phyloP scores from a whole-genome alignment of 2,329 filamentous ascomycete genomes.

The Paraconiothyrium sp. region DNA sequence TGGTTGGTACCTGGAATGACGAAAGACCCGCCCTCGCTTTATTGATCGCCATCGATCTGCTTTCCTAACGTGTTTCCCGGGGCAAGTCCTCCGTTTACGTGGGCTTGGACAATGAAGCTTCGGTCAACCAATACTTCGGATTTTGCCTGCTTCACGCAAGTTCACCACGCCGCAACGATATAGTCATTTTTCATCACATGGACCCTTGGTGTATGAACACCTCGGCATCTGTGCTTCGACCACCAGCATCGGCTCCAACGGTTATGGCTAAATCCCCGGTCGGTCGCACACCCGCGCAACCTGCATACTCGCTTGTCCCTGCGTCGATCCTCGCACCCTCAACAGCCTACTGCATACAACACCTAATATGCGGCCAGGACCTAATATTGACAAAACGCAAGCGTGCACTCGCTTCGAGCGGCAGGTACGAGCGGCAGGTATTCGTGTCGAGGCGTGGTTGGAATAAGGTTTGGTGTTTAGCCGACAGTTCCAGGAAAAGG shows the following conservation, averaged over 20 bases:
- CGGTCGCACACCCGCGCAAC: slow-evolving; percentile 1
- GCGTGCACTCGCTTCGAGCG: slow-evolving; percentile 8
- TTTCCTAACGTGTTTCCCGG: neutral
- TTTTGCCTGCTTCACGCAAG: neutral
- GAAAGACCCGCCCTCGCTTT: neutral
- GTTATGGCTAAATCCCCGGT: slow-evolving; percentile 5
- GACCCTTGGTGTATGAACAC: neutral
- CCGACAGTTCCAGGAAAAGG: neutral
- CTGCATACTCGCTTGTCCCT: slow-evolving; percentile 13
- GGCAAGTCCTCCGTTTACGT: neutral
- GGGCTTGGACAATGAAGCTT: neutral
- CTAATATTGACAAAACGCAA: slow-evolving; percentile 4
- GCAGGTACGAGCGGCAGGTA: neutral
- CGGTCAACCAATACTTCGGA: neutral
- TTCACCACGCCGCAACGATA: neutral
- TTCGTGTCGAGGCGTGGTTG: neutral
- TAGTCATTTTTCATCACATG: neutral
- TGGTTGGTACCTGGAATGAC: neutral
- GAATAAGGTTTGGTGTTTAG: slow-evolving; percentile 7
- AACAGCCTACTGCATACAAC: slow-evolving; percentile 1
- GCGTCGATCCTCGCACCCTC: slow-evolving; percentile 11
- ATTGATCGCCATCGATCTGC: slow-evolving; percentile 6
- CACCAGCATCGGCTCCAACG: neutral
- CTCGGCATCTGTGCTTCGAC: slow-evolving; percentile 2
- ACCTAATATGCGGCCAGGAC: slow-evolving; percentile 1